phyloP scores from a whole-genome alignment of 305 asterid genomes.

The Solanum aculeatissimum region DNA sequence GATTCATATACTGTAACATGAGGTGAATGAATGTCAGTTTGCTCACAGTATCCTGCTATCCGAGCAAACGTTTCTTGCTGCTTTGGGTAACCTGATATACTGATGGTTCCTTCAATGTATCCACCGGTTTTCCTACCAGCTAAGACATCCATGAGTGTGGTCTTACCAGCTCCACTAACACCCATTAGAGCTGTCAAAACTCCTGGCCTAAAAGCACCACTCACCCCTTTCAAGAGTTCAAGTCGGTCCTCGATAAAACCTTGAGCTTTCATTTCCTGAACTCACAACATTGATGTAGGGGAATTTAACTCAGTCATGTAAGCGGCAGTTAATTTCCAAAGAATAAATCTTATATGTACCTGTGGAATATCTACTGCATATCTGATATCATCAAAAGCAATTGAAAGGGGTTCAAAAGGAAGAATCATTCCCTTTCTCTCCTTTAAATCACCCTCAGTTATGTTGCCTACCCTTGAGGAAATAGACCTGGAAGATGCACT shows the following conservation, averaged over 20 bases:
- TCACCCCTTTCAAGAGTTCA: constrained; percentile 83
- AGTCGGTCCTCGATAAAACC: constrained; percentile 50
- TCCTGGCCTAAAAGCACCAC: constrained; percentile 91
- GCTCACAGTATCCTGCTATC: constrained; percentile 93
- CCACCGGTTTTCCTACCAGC: constrained; percentile 94
- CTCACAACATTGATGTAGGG: background rate
- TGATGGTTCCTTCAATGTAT: constrained; percentile 57
- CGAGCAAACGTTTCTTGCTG: constrained; percentile 90
- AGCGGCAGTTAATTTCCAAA: background rate
- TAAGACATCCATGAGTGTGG: constrained; percentile 82
- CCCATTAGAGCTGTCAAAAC: constrained; percentile 96
- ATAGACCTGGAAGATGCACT: constrained; percentile 37
- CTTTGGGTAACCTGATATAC: constrained; percentile 82
- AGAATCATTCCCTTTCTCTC: constrained; percentile 84
- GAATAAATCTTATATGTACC: constrained; percentile 20
- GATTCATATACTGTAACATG: constrained; percentile 83
- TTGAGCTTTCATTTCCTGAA: constrained; percentile 69
- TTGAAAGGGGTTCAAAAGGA: constrained; percentile 85
- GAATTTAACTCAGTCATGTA: background rate
- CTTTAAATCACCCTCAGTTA: constrained; percentile 19
- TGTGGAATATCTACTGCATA: constrained; percentile 94
- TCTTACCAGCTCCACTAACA: constrained; percentile 89
- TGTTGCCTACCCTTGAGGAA: constrained; percentile 49
- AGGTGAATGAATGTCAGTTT: constrained; percentile 90
- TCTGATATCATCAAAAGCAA: constrained; percentile 61